Evolutionary conservation across 176 grass and related monocot species (phyloP).

Genomic region (Lolium multiflorum): DNA sequence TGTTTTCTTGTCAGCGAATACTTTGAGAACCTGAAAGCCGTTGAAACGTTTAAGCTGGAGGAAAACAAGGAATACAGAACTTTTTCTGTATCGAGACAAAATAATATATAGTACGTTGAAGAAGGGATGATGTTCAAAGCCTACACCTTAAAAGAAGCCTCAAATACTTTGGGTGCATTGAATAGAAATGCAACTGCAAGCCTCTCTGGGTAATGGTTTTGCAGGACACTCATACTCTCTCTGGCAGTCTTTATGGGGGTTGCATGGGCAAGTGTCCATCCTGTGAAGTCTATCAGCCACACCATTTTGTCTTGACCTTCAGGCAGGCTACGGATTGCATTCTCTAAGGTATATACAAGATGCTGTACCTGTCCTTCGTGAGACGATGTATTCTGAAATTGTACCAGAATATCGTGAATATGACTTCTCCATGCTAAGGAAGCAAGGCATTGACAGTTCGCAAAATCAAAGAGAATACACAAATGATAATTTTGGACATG

Average conservation of each 20-base stretch:
- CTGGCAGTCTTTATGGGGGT: conserved; percentile 73
- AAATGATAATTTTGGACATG: background rate
- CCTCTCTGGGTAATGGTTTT: conserved; percentile 94
- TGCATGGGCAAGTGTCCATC: conserved; percentile 78
- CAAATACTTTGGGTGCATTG: conserved; percentile 86
- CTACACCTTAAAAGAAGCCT: conserved; percentile 78
- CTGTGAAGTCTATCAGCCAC: conserved; percentile 94
- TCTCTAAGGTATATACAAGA: conserved; percentile 84
- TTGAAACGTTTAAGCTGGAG: background rate
- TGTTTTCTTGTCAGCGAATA: conserved; percentile 68
- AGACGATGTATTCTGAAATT: conserved; percentile 79
- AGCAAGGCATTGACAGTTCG: background rate
- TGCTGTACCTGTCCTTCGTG: conserved; percentile 65
- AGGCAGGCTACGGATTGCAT: conserved; percentile 70
- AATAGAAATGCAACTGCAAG: conserved; percentile 70
- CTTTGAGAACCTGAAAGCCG: conserved; percentile 57
- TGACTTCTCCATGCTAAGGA: conserved; percentile 6
- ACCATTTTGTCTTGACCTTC: conserved; percentile 84
- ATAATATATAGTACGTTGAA: background rate
- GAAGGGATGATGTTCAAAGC: background rate
- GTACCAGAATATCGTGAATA: background rate
- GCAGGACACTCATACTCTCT: conserved; percentile 65
- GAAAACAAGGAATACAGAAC: background rate
- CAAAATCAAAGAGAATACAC: background rate
- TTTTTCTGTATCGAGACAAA: background rate